Evolutionary conservation across 2,329 filamentous ascomycete species (phyloP), one percentile per base, ranked within the genome.

Genomic region (Ascochyta fabae): DNA sequence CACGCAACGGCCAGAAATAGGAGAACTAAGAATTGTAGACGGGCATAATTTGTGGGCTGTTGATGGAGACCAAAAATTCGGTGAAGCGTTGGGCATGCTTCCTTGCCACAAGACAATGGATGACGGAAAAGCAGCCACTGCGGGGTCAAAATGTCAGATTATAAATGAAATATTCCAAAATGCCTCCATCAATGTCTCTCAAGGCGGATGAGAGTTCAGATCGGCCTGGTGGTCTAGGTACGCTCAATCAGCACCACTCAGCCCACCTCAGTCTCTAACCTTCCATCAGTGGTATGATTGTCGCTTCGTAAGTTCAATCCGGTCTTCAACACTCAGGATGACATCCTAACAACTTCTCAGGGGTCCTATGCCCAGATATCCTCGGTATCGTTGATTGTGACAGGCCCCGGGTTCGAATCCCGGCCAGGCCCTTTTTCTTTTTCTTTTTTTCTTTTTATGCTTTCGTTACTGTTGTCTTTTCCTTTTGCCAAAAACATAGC

Each of bases 321-420:
- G 6, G 26, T 26, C 26, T 7, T 0, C 6, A 26, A 6, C 2
- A 26, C 8, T 4, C 3, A 26, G 29, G 29, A 33, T 33, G 8
- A 16, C 16, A 16, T 1, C 4, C 9, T 33, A 12, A 15, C 29
- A 26, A 26, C 8, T 26, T 4, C 1, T 26, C 4, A 26, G 26
- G 29, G 57, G 54, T 54, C 29, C 39, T 50, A 16, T 15, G 49
- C 68, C 66, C 64, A 64, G 62, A 64, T 62, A 64, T 61, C 50
- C 55, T 53, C 56, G 56, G 54, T 39, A 59, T 62, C 62, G 29
- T 60, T 65, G 29, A 51, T 38, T 73, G 70, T 73, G 68, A 72
- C 69, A 73, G 71, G 70, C 69, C 71, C 71, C 71, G 71, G 71
- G 71, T 73, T 73, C 71, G 67, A 73, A 65, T 71, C 68, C 68